Evolutionary conservation across 139 green algal genomes (phyloP).

Genomic region (Gonium pectorale): DNA sequence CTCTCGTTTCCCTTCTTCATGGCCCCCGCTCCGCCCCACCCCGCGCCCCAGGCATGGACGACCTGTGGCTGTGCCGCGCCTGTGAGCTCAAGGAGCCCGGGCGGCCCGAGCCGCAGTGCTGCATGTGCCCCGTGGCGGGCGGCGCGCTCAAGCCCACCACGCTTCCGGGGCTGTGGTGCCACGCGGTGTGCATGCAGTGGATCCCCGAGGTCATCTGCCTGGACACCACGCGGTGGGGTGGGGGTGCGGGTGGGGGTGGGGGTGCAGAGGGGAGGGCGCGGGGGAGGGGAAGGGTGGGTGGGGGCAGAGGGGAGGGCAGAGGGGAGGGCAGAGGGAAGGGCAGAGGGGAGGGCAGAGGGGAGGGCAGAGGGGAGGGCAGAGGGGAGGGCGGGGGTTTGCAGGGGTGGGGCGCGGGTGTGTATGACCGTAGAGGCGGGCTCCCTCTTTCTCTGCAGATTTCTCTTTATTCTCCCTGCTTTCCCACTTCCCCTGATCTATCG

Average conservation of each 20-base stretch:
- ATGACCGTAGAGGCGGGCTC: no score
- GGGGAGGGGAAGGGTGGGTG: background rate
- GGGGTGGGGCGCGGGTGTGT: no score
- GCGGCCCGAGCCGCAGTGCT: constrained; percentile 82
- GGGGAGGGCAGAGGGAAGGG: background rate
- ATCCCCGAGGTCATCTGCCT: constrained; percentile 76
- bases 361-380: background rate
- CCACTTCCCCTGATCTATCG: no score
- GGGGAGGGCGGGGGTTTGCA: no score
- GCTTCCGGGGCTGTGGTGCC: constrained; percentile 82
- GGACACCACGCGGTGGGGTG: constrained; percentile 42
- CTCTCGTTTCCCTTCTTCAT: background rate
- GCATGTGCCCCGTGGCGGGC: constrained; percentile 89
- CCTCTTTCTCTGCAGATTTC: no score
- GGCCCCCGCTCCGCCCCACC: background rate
- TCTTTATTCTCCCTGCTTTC: no score
- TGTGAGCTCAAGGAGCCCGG: constrained; percentile 80
- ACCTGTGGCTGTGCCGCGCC: constrained; percentile 90
- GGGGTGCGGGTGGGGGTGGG: no score
- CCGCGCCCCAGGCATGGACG: constrained; percentile 55
- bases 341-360: background rate
- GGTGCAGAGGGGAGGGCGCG: background rate
- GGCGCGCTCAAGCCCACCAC: constrained; percentile 92
- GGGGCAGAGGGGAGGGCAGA: background rate
- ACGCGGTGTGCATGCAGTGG: constrained; percentile 91